Conservation (phyloP, 345 rosid genomes). For the Hibiscus trionum region DNA sequence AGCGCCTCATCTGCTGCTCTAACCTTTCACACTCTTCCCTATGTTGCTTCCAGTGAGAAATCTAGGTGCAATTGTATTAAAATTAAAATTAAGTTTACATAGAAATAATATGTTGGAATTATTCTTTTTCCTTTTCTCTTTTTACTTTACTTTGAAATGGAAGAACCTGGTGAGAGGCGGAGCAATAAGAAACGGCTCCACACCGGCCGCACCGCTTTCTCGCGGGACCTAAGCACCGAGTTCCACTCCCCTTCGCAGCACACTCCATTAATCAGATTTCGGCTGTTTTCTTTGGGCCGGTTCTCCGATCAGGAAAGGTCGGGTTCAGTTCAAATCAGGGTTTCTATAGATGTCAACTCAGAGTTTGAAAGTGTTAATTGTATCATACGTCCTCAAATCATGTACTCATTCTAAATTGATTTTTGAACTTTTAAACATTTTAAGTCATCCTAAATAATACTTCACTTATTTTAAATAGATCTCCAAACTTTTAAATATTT, state of each 20-base stretch:
- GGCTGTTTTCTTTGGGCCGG: neutral
- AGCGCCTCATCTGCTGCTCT: slow-evolving; percentile 66
- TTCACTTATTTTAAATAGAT: no score
- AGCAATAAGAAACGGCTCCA: slow-evolving; percentile 74
- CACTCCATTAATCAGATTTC: slow-evolving; percentile 40
- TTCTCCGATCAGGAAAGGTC: neutral
- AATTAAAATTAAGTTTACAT: neutral
- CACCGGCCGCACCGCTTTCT: slow-evolving; percentile 62
- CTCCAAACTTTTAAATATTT: no score
- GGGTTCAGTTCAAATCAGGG: neutral
- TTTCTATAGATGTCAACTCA: no score
- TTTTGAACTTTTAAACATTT: no score
- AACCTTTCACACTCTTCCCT: slow-evolving; percentile 78
- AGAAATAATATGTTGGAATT: neutral
- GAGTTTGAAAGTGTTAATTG: no score
- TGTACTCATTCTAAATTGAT: no score
- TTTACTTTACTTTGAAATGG: neutral
- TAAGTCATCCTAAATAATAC: no score
- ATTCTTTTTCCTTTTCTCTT: neutral
- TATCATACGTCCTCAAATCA: no score
- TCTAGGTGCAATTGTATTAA: slow-evolving; percentile 19
- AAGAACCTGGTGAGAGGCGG: slow-evolving; percentile 70
- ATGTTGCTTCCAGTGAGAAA: slow-evolving; percentile 67
- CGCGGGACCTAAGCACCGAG: slow-evolving; percentile 58
- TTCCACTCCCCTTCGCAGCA: slow-evolving; percentile 57